Base-by-base conservation (phyloP, 1,284 basidiomycete genomes). In the Pterulicium gracile region DNA sequence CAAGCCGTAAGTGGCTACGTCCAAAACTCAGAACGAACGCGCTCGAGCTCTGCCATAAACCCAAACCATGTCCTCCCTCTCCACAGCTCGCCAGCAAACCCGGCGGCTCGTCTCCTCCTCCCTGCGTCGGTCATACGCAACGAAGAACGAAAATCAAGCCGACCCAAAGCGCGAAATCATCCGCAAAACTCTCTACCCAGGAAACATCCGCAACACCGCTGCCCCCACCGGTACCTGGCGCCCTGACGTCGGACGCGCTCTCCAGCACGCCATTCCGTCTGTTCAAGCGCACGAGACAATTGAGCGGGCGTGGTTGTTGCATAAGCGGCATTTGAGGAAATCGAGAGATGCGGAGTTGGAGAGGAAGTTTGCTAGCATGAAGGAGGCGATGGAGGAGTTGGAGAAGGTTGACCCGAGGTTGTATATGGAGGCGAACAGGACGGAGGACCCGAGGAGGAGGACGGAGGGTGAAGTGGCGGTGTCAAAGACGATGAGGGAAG, bases 231-330 rank as follows among this genome's bases (percentile, higher is more conserved):
- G 89, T 12, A 77, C 81, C 48, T 89, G 89, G 80, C 78, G 88
- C 51, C 79, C 80, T 22, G 80, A 89, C 58, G 79, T 82, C 27
- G 78, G 67, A 47, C 73, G 66, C 50, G 85, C 76, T 3, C 66
- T 94, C 14, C 78, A 83, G 52, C 73, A 74, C 46, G 85, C 87
- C 7, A 79, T 93, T 47, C 87, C 87, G 12, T 85, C 81, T 3
- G 77, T 73, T 12, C 92, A 97, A 64, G 90, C 90, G 0, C 91
- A 98, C 68, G 81, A 91, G 55, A 98, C 93, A 4, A 92, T 98
- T 52, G 87, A 88, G 53, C 81, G 94, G 32, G 94, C 94, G 2
- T 98, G 88, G 87, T 68, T 84, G 47, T 73, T 98, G 17, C 81
- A 87, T 65, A 75, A 81, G 55, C 76, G 91, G 24, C 80, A 87